Evolutionary conservation across 441 rosid species (phyloP).

Genomic region (Populus tomentosa): DNA sequence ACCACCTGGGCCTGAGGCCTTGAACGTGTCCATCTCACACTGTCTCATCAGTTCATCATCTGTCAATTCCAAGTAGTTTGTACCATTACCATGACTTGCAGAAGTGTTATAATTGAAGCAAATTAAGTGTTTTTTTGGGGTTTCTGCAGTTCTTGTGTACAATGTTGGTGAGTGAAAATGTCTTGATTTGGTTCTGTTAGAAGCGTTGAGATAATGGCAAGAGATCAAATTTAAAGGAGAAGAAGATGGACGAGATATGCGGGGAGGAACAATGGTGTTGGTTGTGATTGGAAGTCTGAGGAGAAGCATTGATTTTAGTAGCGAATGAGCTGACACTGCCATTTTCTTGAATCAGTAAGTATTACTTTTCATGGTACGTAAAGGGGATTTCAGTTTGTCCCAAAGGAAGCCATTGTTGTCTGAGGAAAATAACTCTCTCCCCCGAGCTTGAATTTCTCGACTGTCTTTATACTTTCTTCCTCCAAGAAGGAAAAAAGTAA

Average conservation of each 20-base stretch:
- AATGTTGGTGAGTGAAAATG: background rate
- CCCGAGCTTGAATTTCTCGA: background rate
- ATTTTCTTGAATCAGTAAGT: background rate
- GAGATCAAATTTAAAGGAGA: background rate
- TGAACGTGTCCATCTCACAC: conserved; percentile 67
- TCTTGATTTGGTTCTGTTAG: background rate
- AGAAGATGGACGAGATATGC: background rate
- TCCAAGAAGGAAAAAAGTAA: background rate
- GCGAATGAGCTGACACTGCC: background rate
- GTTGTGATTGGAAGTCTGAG: background rate
- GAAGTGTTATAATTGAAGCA: background rate
- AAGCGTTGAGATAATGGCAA: background rate
- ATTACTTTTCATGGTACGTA: background rate
- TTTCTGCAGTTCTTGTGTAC: background rate
- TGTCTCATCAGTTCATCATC: conserved; percentile 76
- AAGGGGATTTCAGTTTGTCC: too few species aligned
- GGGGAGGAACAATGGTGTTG: background rate
- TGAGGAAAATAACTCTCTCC: background rate
- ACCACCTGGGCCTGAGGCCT: conserved; percentile 91
- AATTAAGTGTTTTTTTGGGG: background rate
- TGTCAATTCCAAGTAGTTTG: conserved; percentile 41
- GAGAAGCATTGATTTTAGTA: background rate
- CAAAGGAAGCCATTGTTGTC: background rate
- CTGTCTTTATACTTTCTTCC: background rate
- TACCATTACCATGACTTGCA: background rate